Percentiles rank a stretch among this genome's conserved stretches.
These are phyloP conservation scores for Neckera pumila DNA, from an alignment of 225 moss, liverwort and hornwort species.

Conservation along the genomic window DNA sequence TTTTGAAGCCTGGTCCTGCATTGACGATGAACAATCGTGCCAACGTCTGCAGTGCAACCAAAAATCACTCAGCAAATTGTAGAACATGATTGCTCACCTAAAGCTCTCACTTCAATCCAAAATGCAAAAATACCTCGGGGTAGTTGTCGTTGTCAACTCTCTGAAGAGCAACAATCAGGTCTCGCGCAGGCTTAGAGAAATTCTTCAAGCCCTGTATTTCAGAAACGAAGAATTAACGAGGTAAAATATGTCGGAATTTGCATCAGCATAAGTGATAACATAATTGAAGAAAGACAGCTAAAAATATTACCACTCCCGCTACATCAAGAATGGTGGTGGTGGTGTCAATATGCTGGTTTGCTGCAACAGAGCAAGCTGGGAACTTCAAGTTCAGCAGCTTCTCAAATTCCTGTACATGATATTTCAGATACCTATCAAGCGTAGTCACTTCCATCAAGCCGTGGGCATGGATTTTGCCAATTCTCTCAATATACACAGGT, in stretches of 20 bases:
- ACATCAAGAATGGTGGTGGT: conserved; percentile 66
- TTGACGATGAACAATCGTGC: conserved; percentile 48
- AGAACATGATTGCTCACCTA: background rate
- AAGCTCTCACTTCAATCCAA: background rate
- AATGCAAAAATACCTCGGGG: conserved; percentile 35
- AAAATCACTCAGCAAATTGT: background rate
- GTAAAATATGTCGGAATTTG: background rate
- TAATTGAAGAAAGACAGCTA: background rate
- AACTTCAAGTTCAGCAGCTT: conserved; percentile 43
- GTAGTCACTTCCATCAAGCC: conserved; percentile 53
- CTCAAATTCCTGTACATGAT: conserved; percentile 58
- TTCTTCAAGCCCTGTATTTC: conserved; percentile 44
- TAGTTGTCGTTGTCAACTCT: conserved; percentile 58
- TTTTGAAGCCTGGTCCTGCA: conserved; percentile 56
- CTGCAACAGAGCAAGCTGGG: conserved; percentile 52
- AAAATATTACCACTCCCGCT: conserved; percentile 46
- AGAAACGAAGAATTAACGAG: background rate
- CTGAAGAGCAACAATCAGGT: conserved; percentile 46
- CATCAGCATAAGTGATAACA: background rate
- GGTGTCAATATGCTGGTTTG: conserved; percentile 44
- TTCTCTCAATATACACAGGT: conserved; percentile 58
- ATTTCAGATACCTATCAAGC: conserved; percentile 57
- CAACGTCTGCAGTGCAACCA: conserved; percentile 37
- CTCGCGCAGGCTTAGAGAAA: conserved; percentile 46
- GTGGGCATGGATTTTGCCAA: conserved; percentile 49